These are phyloP conservation scores for Phialemonium atrogriseum DNA, from an alignment of 2,329 filamentous ascomycete species.

Conservation along the genomic window DNA sequence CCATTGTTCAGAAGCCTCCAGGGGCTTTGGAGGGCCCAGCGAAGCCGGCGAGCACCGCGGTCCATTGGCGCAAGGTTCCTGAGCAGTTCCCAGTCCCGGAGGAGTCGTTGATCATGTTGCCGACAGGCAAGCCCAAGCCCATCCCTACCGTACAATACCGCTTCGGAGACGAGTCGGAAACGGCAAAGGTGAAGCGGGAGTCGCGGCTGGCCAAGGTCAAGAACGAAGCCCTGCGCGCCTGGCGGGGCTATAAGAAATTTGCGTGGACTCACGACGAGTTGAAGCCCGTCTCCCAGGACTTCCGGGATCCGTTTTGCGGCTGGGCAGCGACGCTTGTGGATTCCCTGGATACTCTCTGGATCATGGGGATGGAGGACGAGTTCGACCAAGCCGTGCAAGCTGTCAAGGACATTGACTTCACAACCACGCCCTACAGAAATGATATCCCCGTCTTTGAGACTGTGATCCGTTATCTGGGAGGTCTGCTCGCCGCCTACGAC, in stretches of 20 bases:
- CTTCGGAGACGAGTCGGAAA: conserved; percentile 58
- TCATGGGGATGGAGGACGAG: conserved; percentile 70
- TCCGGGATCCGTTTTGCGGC: conserved; percentile 76
- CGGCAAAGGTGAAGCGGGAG: conserved; percentile 53
- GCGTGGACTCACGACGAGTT: conserved; percentile 88
- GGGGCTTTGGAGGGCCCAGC: too few relatives aligned
- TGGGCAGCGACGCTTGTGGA: conserved; percentile 89
- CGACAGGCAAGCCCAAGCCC: conserved; percentile 57
- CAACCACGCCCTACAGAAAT: conserved; percentile 48
- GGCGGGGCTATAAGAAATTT: conserved; percentile 70
- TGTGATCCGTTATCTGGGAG: conserved; percentile 83
- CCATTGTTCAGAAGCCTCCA: too few relatives aligned
- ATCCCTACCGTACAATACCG: conserved; percentile 71
- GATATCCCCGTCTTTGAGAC: conserved; percentile 91
- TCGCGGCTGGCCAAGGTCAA: conserved; percentile 60
- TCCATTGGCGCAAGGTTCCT: conserved; percentile 66
- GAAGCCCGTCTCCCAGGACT: conserved; percentile 58
- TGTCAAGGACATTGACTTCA: conserved; percentile 74
- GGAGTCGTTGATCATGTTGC: conserved; percentile 65
- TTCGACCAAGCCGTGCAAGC: conserved; percentile 70
- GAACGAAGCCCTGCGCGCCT: conserved; percentile 67
- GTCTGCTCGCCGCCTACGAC: conserved; percentile 79
- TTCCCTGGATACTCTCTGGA: conserved; percentile 75
- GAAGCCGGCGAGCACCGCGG: conserved; percentile 17
- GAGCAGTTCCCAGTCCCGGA: conserved; percentile 72